Conservation (phyloP, 805 yeast species). For the Yamadazyma insecticola region DNA sequence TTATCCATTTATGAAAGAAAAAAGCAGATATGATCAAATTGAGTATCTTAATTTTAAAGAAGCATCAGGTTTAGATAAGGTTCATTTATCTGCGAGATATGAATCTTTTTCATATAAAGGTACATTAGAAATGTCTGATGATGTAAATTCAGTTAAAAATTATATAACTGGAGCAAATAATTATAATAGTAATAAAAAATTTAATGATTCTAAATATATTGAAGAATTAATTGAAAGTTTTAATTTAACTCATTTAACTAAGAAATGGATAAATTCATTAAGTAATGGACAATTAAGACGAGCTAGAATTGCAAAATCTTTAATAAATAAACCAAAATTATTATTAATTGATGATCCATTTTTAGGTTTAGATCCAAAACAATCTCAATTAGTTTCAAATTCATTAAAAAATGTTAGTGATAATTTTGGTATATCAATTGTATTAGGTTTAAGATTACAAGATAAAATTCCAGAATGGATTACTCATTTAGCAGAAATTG, state of each 20-base stretch:
- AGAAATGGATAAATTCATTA: slow-evolving; percentile 78
- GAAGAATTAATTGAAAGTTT: slow-evolving; percentile 30
- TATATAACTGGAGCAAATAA: slow-evolving; percentile 57
- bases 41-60: slow-evolving; percentile 33
- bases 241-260: slow-evolving; percentile 50
- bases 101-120: slow-evolving; percentile 73
- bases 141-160: slow-evolving; percentile 54
- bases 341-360: slow-evolving; percentile 88
- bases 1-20: slow-evolving; percentile 45
- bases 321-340: slow-evolving; percentile 60
- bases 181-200: slow-evolving; percentile 31
- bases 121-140: slow-evolving; percentile 50
- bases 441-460: slow-evolving; percentile 73
- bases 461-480: slow-evolving; percentile 81
- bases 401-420: slow-evolving; percentile 36
- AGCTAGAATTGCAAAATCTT: slow-evolving; percentile 76
- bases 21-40: slow-evolving; percentile 24
- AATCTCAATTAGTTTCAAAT: slow-evolving; percentile 54
- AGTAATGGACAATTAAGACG: slow-evolving; percentile 94
- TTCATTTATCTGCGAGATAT: slow-evolving; percentile 84
- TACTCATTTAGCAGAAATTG: slow-evolving; percentile 62
- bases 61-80: slow-evolving; percentile 35
- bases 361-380: slow-evolving; percentile 80
- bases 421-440: slow-evolving; percentile 48
- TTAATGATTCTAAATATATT: slow-evolving; percentile 27